A percentile compares a stretch with the other conserved stretches of the same genome.
Evolutionary conservation across 2,329 filamentous ascomycete species (phyloP).

Genomic region (Hypoxylon sp.): DNA sequence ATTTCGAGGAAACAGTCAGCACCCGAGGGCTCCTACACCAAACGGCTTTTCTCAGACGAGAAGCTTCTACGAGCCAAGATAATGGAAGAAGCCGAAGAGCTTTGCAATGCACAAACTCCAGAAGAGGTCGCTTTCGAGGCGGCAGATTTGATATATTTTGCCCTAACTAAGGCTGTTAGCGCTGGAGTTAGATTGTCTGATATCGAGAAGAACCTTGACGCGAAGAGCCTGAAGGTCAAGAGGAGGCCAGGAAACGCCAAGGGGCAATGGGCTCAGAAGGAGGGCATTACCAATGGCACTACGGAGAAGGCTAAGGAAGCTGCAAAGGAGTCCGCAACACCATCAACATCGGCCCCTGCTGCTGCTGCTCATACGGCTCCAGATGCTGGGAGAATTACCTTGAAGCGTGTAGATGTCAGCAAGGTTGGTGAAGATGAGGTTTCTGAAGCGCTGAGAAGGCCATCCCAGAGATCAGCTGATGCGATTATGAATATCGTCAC

Average conservation of each 20-base stretch:
- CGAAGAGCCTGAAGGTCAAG: constrained; percentile 96
- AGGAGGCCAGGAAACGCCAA: constrained; percentile 94
- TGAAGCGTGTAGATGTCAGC: constrained; percentile 83
- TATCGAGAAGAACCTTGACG: constrained; percentile 91
- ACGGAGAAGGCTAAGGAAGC: constrained; percentile 56
- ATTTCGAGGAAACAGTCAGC: constrained; percentile 85
- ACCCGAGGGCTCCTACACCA: constrained; percentile 92
- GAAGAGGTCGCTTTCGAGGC: constrained; percentile 94
- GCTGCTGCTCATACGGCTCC: constrained; percentile 59
- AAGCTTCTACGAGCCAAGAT: constrained; percentile 95
- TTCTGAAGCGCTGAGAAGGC: constrained; percentile 82
- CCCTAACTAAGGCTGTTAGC: constrained; percentile 87
- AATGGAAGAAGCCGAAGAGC: constrained; percentile 96
- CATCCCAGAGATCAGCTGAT: constrained; percentile 95
- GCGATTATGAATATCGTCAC: constrained; percentile 91
- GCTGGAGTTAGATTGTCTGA: constrained; percentile 89
- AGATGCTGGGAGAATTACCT: constrained; percentile 74
- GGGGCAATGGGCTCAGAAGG: constrained; percentile 89
- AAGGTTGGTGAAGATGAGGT: constrained; percentile 76
- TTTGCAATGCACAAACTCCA: constrained; percentile 87
- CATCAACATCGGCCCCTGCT: constrained; percentile 56
- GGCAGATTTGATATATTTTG: constrained; percentile 96
- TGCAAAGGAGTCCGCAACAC: constrained; percentile 55
- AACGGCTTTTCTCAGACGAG: constrained; percentile 90
- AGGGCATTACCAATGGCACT: constrained; percentile 69